These are phyloP conservation scores for Hypoxylon sp. DNA, from an alignment of 2,329 filamentous ascomycete species.

Conservation along the genomic window DNA sequence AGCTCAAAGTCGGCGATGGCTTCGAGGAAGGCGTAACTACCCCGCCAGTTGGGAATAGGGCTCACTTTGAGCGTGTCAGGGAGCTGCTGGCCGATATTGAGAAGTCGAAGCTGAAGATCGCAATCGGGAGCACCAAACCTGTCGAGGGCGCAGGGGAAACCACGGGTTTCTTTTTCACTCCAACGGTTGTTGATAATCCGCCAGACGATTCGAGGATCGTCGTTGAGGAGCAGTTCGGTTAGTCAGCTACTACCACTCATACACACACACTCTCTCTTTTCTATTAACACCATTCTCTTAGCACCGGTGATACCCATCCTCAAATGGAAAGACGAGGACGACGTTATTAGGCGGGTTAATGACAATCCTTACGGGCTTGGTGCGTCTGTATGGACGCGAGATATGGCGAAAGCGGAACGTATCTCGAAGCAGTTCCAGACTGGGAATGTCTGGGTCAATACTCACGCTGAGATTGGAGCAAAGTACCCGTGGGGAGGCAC, in stretches of 20 bases:
- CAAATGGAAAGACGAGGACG: slow-evolving; percentile 61
- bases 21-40: slow-evolving; percentile 22
- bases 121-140: slow-evolving; percentile 24
- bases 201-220: slow-evolving; percentile 47
- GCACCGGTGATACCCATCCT: slow-evolving; percentile 55
- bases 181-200: slow-evolving; percentile 48
- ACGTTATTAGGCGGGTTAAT: slow-evolving; percentile 64
- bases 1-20: slow-evolving; percentile 14
- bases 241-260: slow-evolving; percentile 10
- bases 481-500: slow-evolving; percentile 64
- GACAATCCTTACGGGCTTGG: slow-evolving; percentile 66
- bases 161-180: slow-evolving; percentile 41
- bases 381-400: slow-evolving; percentile 67
- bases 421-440: slow-evolving; percentile 65
- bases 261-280: background rate
- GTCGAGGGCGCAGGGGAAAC: slow-evolving; percentile 33
- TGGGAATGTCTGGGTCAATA: slow-evolving; percentile 68
- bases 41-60: slow-evolving; percentile 31
- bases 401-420: slow-evolving; percentile 62
- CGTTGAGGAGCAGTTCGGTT: slow-evolving; percentile 48
- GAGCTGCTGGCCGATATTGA: slow-evolving; percentile 48
- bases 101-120: slow-evolving; percentile 42
- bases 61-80: slow-evolving; percentile 48
- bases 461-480: slow-evolving; percentile 58
- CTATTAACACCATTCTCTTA: slow-evolving; percentile 54